Base-by-base conservation (phyloP, 1,284 basidiomycete species). In the Cutaneotrichosporon sp. region DNA sequence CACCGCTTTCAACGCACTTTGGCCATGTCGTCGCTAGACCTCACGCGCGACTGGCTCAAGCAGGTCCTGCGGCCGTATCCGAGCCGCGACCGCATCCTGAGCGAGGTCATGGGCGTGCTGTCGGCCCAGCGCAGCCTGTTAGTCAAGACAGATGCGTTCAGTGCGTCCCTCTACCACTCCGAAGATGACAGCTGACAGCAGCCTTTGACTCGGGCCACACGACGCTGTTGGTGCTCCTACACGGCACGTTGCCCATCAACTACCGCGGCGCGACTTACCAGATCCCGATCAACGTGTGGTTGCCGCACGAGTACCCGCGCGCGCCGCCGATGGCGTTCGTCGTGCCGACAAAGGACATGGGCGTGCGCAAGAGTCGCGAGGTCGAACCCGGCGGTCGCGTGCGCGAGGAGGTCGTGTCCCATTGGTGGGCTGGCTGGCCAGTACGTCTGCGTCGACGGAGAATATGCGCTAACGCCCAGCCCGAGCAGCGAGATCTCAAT, bases 141-240 rank as follows among this genome's bases (percentile, higher is more conserved):
- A 4, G 90, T 90, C 54, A 92, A 91, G 76, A 89, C 90, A 0
- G 92, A 96, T 68, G 84, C 92, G 9, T 96, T 93, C 80, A 97
- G 90, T 91, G 75, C 74, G 76, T 66, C 36, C 21, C 49, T 52
- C 35, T 26, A 46, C 30, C 50, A 52, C 38, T 50, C 15, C n/a
- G n/a, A n/a, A n/a, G n/a, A n/a, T n/a, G 39, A 15, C 4, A 15
- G 43, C 55, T 61, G 37, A 56, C 54, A 13, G 2, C 51, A 92
- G 89, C 88, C 1, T 93, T 88, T 77, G 91, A 98, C 75, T 91
- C 97, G 63, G 94, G 94, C 26, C 84, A 93, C 36, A 86, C 90
- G 0, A 88, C 92, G 65, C 80, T 97, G 8, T 81, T 99, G 14
- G 83, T 98, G 54, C 90, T 87, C 55, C 65, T 97, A 1, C 87